Conservation (phyloP, 345 rosid species). For the Aurinia saxatilis region DNA sequence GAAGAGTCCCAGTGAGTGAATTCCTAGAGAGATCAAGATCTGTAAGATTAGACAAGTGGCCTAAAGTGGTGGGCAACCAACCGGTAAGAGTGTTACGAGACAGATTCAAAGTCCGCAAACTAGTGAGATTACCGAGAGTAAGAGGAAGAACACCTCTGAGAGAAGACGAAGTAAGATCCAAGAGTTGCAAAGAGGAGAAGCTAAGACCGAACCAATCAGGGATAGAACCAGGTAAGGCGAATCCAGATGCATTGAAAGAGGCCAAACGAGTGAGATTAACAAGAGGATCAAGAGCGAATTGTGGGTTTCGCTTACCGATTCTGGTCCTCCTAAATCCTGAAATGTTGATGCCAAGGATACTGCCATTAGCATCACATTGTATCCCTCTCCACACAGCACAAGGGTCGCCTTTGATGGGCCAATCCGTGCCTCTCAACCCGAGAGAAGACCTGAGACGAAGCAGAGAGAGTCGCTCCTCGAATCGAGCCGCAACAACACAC, state of each 20-base stretch:
- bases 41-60: constrained; percentile 42
- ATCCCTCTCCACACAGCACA: constrained; percentile 72
- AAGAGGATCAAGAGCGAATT: constrained; percentile 66
- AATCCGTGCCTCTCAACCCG: constrained; percentile 77
- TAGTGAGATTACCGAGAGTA: constrained; percentile 66
- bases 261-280: constrained; percentile 52
- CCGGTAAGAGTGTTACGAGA: constrained; percentile 54
- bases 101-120: constrained; percentile 48
- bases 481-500: constrained; percentile 36
- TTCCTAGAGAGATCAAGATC: constrained; percentile 68
- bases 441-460: constrained; percentile 80
- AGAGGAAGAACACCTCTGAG: constrained; percentile 55
- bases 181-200: constrained; percentile 47
- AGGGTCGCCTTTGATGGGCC: constrained; percentile 89
- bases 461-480: constrained; percentile 47
- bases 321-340: constrained; percentile 89
- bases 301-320: constrained; percentile 65
- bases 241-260: constrained; percentile 73
- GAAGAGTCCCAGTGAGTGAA: constrained; percentile 58
- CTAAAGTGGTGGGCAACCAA: constrained; percentile 55
- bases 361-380: constrained; percentile 46
- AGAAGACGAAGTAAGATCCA: constrained; percentile 84
- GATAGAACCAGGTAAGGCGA: constrained; percentile 65
- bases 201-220: constrained; percentile 74
- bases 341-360: constrained; percentile 60